Conservation (phyloP, 2,329 filamentous ascomycete genomes). For the Seiridium unicorne region DNA sequence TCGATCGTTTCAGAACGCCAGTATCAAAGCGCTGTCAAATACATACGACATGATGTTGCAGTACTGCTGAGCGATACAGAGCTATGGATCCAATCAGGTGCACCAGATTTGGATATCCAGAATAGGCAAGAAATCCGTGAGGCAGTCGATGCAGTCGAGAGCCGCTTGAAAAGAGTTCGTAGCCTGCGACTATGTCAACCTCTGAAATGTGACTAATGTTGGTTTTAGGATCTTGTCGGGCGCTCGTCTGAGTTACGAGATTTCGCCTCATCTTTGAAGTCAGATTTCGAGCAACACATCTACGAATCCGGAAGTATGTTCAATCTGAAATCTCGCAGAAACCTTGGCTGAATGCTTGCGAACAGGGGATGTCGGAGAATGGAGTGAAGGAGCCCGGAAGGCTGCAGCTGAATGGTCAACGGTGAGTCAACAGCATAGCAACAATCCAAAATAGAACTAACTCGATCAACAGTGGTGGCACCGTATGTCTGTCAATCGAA, state of each 20-base stretch:
- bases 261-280: neutral
- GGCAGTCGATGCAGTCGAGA: conserved; percentile 31
- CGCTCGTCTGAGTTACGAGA: neutral
- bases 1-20: conserved; percentile 42
- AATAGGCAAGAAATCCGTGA: conserved; percentile 30
- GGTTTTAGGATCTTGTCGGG: neutral
- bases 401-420: conserved; percentile 1
- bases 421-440: neutral
- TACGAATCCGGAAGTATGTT: neutral
- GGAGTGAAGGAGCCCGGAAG: neutral
- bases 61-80: conserved; percentile 36
- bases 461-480: conserved; percentile 1
- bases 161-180: conserved; percentile 14
- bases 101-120: conserved; percentile 34
- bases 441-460: neutral
- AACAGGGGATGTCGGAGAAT: neutral
- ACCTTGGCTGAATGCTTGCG: neutral
- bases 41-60: conserved; percentile 39
- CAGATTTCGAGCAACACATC: neutral
- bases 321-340: neutral
- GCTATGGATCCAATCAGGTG: conserved; percentile 44
- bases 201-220: neutral
- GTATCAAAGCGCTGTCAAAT: conserved; percentile 30
- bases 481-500: neutral
- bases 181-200: neutral